Evolutionary conservation across 2,329 filamentous ascomycete species (phyloP), one percentile per base, ranked within the genome.

Genomic region (Aspergillus sp.): DNA sequence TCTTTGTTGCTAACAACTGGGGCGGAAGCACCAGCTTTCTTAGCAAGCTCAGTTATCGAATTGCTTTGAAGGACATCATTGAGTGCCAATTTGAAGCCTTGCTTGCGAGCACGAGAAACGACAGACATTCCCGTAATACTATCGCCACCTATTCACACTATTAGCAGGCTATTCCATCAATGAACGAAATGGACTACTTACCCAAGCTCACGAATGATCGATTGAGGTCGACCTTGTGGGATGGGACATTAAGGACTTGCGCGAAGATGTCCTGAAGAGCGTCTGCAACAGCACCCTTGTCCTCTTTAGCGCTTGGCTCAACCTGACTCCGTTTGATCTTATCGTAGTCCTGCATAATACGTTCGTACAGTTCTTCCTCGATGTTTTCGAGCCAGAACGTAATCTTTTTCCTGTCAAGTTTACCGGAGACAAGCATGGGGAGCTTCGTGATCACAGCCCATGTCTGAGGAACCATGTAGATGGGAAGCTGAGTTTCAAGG

Each of bases 371-470:
- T 0, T 59, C 50, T 3, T 69, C 58, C n/a, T 69, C 61, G 50
- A 71, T 61, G 33, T 52, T 56, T 19, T 71, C 67, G 3, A 77
- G 46, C 75, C 75, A 78, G 2, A 54, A 52, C 2, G 62, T 61
- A 11, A 72, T 61, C 41, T 54, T 57, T 48, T 60, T 64, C 8
- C 66, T 65, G 50, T 74, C 68, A 4, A 70, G 47, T 35, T 68
- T 59, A 6, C 59, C 63, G 9, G 56, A 61, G 0, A 64, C 59
- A n/a, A 66, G 56, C 58, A 63, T 59, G 2, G 71, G 70, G 8
- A 76, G 46, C n/a, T 62, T 48, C 47, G 63, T 52, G 30, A 72
- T 57, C 4, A 67, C 66, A 49, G 62, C 54, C 65, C 67, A 64
- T 39, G 48, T 55, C 47, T 66, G 68, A 1, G 73, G 72, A 6